Percentiles rank a stretch among this genome's conserved stretches.
Evolutionary conservation across 768 basidiomycete species (phyloP).

Genomic region (Suillus ampliporus): DNA sequence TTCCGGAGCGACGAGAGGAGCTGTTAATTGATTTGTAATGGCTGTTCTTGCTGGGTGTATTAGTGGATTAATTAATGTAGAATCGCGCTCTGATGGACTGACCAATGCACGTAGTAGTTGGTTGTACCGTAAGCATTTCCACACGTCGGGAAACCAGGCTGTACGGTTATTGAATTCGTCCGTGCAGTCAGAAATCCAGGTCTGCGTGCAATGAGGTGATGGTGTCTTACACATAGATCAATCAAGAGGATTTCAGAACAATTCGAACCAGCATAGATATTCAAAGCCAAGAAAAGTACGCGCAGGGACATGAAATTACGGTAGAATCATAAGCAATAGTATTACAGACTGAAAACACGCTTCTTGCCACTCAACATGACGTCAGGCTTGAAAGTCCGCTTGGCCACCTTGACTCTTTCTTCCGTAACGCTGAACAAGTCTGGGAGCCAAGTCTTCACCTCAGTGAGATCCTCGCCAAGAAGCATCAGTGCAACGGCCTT

Average conservation of each 20-base stretch:
- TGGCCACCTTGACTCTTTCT: neutral
- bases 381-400: slow-evolving; percentile 4
- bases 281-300: no score
- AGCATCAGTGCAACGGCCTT: slow-evolving; percentile 67
- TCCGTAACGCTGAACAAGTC: slow-evolving; percentile 1
- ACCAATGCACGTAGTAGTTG: neutral
- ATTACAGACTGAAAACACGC: slow-evolving; percentile 4
- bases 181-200: no score
- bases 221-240: no score
- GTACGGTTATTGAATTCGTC: no score
- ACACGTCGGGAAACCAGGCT: neutral
- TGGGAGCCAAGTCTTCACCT: neutral
- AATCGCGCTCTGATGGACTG: no score
- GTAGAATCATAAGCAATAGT: no score
- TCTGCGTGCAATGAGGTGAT: no score
- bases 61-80: neutral
- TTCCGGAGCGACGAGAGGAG: slow-evolving; percentile 69
- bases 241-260: no score
- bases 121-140: neutral
- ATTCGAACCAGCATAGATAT: no score
- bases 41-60: neutral
- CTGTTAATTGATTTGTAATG: slow-evolving; percentile 49
- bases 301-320: no score
- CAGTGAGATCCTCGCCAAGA: slow-evolving; percentile 41
- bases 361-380: neutral